phyloP scores from a whole-genome alignment of 176 grass and related monocot species.

The Lolium perenne region DNA sequence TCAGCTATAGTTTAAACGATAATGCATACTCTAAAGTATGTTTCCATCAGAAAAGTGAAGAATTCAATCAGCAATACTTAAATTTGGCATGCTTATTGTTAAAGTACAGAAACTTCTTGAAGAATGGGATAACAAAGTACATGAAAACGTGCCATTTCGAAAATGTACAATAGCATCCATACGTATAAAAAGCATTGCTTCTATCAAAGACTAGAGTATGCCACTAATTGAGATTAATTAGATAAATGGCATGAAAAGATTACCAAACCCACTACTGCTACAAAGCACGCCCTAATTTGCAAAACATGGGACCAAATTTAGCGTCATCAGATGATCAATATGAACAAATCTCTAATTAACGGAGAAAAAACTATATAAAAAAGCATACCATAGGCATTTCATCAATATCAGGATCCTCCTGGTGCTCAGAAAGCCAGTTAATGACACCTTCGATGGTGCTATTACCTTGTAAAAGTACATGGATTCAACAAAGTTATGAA shows the following conservation, averaged over 20 bases:
- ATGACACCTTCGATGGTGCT: conserved; percentile 96
- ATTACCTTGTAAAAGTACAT: conserved; percentile 72
- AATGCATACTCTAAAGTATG: neutral
- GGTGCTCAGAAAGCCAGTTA: conserved; percentile 97
- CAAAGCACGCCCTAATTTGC: conserved; percentile 12
- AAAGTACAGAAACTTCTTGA: neutral
- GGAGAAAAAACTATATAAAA: neutral
- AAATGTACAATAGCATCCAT: neutral
- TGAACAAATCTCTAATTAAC: neutral
- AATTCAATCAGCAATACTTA: too few species aligned
- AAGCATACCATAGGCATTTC: conserved; percentile 93
- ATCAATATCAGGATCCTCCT: conserved; percentile 93
- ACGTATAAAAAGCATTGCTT: neutral
- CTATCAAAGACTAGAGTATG: neutral
- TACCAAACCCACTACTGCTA: conserved; percentile 19
- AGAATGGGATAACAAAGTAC: neutral
- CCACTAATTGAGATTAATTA: neutral
- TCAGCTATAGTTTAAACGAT: neutral
- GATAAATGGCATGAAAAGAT: conserved; percentile 8
- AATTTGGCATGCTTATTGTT: neutral
- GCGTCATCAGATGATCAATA: conserved; percentile 10
- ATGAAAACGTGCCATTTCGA: neutral
- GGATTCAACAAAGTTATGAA: conserved; percentile 10
- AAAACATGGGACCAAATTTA: neutral
- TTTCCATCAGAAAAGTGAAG: too few species aligned